Conservation (phyloP, 306 rosid species). For the Dryas drummondii region DNA sequence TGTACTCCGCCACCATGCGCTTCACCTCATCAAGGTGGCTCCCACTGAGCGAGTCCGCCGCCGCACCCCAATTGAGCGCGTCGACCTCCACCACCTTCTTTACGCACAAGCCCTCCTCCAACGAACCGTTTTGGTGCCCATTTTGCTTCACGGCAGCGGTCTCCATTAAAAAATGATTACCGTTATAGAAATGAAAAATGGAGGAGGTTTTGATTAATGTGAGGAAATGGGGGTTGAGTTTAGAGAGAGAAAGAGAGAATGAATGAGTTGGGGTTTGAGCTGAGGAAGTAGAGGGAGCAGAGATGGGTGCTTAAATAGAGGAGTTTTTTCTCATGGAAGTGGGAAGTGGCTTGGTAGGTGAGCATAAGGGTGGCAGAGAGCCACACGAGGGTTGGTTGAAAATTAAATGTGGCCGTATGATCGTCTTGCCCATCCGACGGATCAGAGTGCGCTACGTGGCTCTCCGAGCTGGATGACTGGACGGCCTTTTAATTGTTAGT, state of each 20-base stretch:
- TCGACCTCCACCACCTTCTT: slow-evolving; percentile 26
- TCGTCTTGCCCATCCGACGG: slow-evolving; percentile 19
- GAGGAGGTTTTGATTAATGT: too few species aligned
- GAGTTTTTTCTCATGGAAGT: not conserved
- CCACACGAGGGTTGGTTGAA: slow-evolving; percentile 55
- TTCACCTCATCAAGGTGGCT: slow-evolving; percentile 88
- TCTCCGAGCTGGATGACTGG: not conserved
- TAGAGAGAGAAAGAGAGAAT: slow-evolving; percentile 18
- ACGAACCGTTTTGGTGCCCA: slow-evolving; percentile 24
- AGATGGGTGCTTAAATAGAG: slow-evolving; percentile 33
- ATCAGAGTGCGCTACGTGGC: slow-evolving; percentile 27
- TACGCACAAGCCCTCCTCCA: slow-evolving; percentile 34
- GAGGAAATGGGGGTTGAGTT: not conserved
- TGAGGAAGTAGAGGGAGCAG: slow-evolving; percentile 14
- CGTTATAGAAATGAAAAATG: too few species aligned
- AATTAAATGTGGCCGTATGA: slow-evolving; percentile 29
- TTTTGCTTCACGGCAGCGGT: slow-evolving; percentile 19
- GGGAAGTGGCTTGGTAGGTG: slow-evolving; percentile 51
- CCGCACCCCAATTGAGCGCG: slow-evolving; percentile 69
- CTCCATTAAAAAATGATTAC: slow-evolving; percentile 31
- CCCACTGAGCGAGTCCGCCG: slow-evolving; percentile 57
- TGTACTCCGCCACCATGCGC: slow-evolving; percentile 79
- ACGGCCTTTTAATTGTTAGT: slow-evolving; percentile 12
- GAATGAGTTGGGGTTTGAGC: not conserved
- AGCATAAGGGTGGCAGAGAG: slow-evolving; percentile 47